Percentiles rank a stretch among this genome's conserved stretches.
Conservation (phyloP, 202 grass and related monocot genomes). For the Panicum hallii region DNA sequence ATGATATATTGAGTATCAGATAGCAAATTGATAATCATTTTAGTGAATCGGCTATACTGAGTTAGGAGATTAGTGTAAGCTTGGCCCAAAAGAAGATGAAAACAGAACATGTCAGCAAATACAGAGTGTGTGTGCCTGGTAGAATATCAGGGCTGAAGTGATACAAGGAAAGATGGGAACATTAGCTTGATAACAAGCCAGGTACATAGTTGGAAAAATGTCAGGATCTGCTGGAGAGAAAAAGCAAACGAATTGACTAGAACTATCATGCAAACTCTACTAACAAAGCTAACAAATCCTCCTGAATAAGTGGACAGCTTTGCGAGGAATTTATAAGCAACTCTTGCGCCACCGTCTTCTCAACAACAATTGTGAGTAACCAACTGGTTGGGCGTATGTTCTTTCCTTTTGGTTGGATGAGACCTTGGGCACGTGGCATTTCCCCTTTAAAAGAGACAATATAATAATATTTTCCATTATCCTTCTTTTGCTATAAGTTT, state of each 20-base stretch:
- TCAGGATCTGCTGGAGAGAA: constrained; percentile 1
- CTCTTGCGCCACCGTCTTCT: constrained; percentile 19
- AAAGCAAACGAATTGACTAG: constrained; percentile 10
- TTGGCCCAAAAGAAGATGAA: constrained; percentile 7
- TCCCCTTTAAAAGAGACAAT: constrained; percentile 36
- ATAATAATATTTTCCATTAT: constrained; percentile 32
- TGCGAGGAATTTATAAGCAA: constrained; percentile 9
- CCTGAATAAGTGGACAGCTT: background rate
- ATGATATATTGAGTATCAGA: background rate
- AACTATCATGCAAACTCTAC: constrained; percentile 15
- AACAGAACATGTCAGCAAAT: background rate
- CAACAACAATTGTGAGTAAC: constrained; percentile 14
- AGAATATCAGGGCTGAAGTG: background rate
- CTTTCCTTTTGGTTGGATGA: background rate
- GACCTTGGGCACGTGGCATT: constrained; percentile 3
- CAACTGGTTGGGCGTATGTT: background rate
- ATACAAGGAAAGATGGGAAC: constrained; percentile 31
- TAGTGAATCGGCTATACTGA: constrained; percentile 26
- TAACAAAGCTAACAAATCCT: constrained; percentile 32
- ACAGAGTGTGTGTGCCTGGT: background rate
- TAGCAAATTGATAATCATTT: constrained; percentile 29
- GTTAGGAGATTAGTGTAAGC: constrained; percentile 1
- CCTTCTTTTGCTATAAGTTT: constrained; percentile 27
- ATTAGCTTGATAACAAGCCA: background rate
- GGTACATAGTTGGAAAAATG: background rate